These are phyloP conservation scores for Dictyostelium discoideum DNA, from an alignment of 78 protist genomes.

Conservation along the genomic window dicty_2.7 NC_007088.5:4438501-4439000, in stretches of 20 bases:
- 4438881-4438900: background rate
- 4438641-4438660: conserved; percentile 6
- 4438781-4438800: conserved; percentile 14
- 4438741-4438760: conserved; percentile 54
- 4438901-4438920: conserved; percentile 68
- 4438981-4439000: conserved; percentile 11
- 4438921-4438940: conserved; percentile 65
- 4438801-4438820: background rate
- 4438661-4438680: conserved; percentile 51
- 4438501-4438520: conserved; percentile 61
- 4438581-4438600: conserved; percentile 64
- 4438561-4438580: conserved; percentile 55
- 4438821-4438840: background rate
- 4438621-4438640: conserved; percentile 50
- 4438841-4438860: background rate
- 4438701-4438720: conserved; percentile 29
- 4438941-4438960: conserved; percentile 34
- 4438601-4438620: conserved; percentile 54
- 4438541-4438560: conserved; percentile 66
- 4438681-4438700: conserved; percentile 60
- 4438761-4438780: conserved; percentile 35
- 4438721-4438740: conserved; percentile 54
- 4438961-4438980: conserved; percentile 27
- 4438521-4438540: conserved; percentile 5
- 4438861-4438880: background rate